Evolutionary conservation across 2,329 filamentous ascomycete species (phyloP).

Genomic region (Talaromyces sp.): DNA sequence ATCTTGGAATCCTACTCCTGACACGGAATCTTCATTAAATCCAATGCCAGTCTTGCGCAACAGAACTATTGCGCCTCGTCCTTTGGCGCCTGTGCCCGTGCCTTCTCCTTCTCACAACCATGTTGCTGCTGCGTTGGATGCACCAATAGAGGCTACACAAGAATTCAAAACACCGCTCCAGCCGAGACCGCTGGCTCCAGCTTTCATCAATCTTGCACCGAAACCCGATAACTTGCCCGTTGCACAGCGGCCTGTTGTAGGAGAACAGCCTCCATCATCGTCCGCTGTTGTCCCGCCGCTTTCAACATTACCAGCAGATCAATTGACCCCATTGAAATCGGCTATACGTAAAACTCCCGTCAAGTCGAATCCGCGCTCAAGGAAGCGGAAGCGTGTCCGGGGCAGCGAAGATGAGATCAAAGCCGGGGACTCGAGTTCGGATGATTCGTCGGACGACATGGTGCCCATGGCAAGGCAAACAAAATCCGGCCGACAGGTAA

Average conservation of each 20-base stretch:
- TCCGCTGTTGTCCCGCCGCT: neutral
- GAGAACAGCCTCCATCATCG: neutral
- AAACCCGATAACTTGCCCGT: neutral
- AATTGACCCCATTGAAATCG: neutral
- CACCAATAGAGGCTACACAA: neutral
- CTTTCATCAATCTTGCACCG: neutral
- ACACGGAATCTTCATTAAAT: neutral
- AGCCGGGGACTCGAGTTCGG: conserved; percentile 30
- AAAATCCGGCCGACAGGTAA: conserved; percentile 69
- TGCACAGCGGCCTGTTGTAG: neutral
- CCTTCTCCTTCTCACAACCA: neutral
- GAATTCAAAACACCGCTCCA: neutral
- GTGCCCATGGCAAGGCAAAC: conserved; percentile 58
- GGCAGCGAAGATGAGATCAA: conserved; percentile 28
- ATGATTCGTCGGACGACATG: conserved; percentile 38
- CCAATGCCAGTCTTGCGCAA: conserved; percentile 7
- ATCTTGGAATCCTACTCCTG: neutral
- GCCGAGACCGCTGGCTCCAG: neutral
- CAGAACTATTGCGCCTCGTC: neutral
- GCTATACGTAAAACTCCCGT: neutral
- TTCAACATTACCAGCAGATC: neutral
- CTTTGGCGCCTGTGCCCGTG: conserved; percentile 3
- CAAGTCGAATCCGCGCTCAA: conserved; percentile 13
- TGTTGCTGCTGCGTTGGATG: neutral
- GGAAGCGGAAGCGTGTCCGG: conserved; percentile 20